Evolutionary conservation across 768 basidiomycete genomes (phyloP).

Genomic region (Mycena metata): DNA sequence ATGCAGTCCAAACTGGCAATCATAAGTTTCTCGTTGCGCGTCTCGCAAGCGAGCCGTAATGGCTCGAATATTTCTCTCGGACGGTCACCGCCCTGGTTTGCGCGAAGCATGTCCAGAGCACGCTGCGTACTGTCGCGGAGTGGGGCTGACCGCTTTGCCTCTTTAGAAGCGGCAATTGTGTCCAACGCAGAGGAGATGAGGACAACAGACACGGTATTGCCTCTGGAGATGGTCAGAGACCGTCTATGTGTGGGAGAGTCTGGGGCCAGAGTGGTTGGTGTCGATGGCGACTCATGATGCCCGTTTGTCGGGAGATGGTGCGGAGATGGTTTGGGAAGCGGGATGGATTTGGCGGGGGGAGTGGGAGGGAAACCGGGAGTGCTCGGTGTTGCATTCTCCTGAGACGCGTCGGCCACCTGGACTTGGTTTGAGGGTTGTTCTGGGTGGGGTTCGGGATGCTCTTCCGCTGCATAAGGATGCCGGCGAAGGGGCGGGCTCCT

Average conservation of each 20-base stretch:
- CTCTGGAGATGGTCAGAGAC: slow-evolving; percentile 74
- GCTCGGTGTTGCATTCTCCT: slow-evolving; percentile 17
- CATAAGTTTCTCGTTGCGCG: slow-evolving; percentile 92
- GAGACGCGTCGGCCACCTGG: slow-evolving; percentile 29
- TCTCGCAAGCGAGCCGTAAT: slow-evolving; percentile 96
- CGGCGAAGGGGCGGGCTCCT: slow-evolving; percentile 15
- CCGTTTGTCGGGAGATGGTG: slow-evolving; percentile 28
- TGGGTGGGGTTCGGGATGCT: neutral
- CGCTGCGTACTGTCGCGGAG: slow-evolving; percentile 86
- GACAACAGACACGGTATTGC: slow-evolving; percentile 82
- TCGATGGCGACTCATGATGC: slow-evolving; percentile 22
- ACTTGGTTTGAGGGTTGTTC: slow-evolving; percentile 2
- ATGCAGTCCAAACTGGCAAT: slow-evolving; percentile 98
- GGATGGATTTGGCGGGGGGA: slow-evolving; percentile 34
- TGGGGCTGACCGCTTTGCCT: slow-evolving; percentile 86
- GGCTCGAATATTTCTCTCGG: slow-evolving; percentile 96
- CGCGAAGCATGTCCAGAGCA: slow-evolving; percentile 86
- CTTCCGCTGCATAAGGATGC: slow-evolving; percentile 12
- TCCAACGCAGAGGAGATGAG: slow-evolving; percentile 89
- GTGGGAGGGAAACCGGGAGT: slow-evolving; percentile 39
- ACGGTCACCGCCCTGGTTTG: slow-evolving; percentile 78
- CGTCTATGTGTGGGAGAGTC: slow-evolving; percentile 57
- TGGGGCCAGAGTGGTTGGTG: slow-evolving; percentile 23
- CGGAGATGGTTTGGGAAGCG: slow-evolving; percentile 22
- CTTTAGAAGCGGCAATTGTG: slow-evolving; percentile 87